Base-by-base conservation (phyloP, 2,329 filamentous ascomycete species). In the Amauroascus verrucosus region DNA sequence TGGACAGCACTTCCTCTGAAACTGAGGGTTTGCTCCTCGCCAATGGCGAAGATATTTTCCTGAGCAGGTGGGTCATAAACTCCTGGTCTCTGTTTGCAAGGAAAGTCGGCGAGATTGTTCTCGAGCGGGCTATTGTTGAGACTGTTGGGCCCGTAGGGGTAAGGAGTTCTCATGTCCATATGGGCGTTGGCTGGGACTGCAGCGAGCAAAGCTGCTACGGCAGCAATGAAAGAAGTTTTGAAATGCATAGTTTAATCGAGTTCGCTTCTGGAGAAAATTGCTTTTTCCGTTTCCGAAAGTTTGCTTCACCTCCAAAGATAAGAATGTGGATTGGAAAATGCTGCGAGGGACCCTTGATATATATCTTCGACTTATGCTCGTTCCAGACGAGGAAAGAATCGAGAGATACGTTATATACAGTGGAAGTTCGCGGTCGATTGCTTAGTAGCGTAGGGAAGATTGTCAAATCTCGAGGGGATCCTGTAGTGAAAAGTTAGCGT, bases 1-100 rank as follows among this genome's bases (percentile, higher is more conserved):
- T 98, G 93, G 0, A 84, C 81, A 2, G 89, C 90, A 47, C 76
- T 73, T 33, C 89, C 90, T 0, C 71, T 71, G 68, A 95, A 87
- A 0, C 70, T 67, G 1, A 96, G 75, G 0, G 72, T 66, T 62
- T 85, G 80, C 0, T 67, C 58, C 5, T 79, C 77, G 3, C 88
- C 88, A 13, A 85, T 76, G 0, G 76, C 72, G 68, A 85, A 86
- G 0, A 73, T 65, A 61, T 87, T 88, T 50, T 65, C 62, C 74
- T 71, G 0, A 76, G 71, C 4, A 78, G 77, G 46, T 66, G 64
- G 54, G 24, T 61, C 47, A 48, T 58, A 67, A 30, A 65, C 68
- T 0, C 71, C 73, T 0, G 60, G n/a, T 6, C 77, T 72, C 49
- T 77, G 68, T 67, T 95, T 90, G 81, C 93, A 97, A 0, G 93